These are phyloP conservation scores for Starmerella sp. DNA, from an alignment of 805 yeast species.

Conservation along the genomic window DNA sequence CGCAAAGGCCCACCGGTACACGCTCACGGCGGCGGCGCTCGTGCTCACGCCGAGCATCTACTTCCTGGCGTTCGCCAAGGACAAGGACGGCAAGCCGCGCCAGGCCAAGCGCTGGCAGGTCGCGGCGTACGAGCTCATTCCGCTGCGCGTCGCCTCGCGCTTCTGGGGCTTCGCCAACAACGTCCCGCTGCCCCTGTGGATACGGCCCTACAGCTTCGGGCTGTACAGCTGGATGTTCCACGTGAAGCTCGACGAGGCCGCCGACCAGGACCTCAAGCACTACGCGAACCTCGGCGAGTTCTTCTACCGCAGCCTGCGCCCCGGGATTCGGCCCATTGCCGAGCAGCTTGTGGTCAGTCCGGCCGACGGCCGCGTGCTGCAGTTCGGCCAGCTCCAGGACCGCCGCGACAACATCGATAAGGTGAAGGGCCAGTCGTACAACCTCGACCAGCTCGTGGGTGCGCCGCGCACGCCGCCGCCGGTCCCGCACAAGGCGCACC, in stretches of 20 bases:
- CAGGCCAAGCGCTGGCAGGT: conserved; percentile 80
- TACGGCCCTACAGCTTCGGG: conserved; percentile 69
- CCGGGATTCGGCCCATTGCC: conserved; percentile 68
- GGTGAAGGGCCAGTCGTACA: conserved; percentile 91
- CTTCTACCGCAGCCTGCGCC: conserved; percentile 70
- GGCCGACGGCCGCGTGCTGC: conserved; percentile 82
- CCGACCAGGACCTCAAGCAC: conserved; percentile 61
- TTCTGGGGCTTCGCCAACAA: conserved; percentile 90
- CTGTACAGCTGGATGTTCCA: conserved; percentile 74
- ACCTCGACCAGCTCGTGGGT: conserved; percentile 80
- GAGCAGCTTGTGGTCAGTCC: conserved; percentile 69
- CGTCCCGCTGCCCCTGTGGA: conserved; percentile 74
- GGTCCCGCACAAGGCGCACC: neutral
- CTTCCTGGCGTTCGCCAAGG: conserved; percentile 10
- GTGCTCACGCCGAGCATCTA: conserved; percentile 1
- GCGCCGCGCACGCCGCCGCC: conserved; percentile 20
- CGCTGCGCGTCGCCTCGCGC: conserved; percentile 81
- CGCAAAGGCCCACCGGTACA: conserved; percentile 1
- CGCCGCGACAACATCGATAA: conserved; percentile 62
- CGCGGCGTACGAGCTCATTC: conserved; percentile 79
- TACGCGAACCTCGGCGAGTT: conserved; percentile 81
- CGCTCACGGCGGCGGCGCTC: conserved; percentile 1
- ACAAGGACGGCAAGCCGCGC: conserved; percentile 17
- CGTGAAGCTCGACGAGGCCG: conserved; percentile 80
- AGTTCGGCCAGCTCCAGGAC: conserved; percentile 73